phyloP scores from a whole-genome alignment of 352 stramenopile genomes.

The Globisporangium cylindrosporum region DNA sequence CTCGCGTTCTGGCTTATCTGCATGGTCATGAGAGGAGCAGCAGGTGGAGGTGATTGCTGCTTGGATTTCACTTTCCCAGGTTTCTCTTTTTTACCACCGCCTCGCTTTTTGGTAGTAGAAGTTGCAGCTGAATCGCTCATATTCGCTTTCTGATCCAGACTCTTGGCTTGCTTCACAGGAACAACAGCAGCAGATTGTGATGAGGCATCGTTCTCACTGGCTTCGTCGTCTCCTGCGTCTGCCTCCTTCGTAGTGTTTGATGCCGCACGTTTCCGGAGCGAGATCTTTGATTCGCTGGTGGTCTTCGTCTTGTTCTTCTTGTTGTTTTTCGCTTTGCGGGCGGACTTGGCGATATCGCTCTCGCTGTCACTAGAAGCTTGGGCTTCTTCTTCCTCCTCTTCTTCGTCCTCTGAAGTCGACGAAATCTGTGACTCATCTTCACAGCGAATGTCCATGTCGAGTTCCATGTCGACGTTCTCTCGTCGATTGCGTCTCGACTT shows the following conservation, averaged over 20 bases:
- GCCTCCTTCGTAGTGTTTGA: not conserved
- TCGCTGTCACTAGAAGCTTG: conserved; percentile 11
- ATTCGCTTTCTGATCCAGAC: not conserved
- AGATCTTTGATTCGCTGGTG: not conserved
- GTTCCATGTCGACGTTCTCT: conserved; percentile 49
- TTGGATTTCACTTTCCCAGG: not conserved
- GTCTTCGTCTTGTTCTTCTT: not conserved
- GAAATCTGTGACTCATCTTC: conserved; percentile 9
- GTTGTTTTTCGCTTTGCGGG: not conserved
- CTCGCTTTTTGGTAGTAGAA: not conserved
- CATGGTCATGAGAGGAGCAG: not conserved
- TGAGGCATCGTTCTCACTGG: not conserved
- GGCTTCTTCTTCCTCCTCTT: conserved; percentile 16
- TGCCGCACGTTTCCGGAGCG: not conserved
- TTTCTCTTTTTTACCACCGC: not conserved
- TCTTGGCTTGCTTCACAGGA: not conserved
- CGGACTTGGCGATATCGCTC: not conserved
- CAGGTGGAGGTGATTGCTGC: not conserved
- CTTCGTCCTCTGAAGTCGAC: conserved; percentile 6
- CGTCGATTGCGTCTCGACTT: conserved; percentile 28
- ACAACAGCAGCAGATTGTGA: not conserved
- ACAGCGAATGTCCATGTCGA: conserved; percentile 52
- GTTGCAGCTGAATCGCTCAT: not conserved
- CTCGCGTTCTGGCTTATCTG: not conserved
- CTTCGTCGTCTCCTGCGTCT: not conserved